Conservation (phyloP, 176 grass and related monocot genomes). For the Oryza longistaminata region DNA sequence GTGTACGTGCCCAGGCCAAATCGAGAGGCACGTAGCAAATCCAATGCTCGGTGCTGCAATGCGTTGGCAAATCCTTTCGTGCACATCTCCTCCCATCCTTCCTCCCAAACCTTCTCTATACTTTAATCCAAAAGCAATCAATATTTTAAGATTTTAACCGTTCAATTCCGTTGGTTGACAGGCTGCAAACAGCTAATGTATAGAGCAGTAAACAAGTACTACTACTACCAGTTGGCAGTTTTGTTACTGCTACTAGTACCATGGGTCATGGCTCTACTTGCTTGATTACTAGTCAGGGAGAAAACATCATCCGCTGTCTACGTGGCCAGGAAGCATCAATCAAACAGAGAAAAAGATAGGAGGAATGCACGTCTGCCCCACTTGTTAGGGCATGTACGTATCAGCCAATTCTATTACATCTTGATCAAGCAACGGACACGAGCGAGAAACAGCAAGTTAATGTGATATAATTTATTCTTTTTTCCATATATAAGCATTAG, state of each 20-base stretch:
- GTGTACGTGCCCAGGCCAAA: slow-evolving; percentile 10
- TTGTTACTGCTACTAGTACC: not conserved
- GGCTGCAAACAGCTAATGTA: slow-evolving; percentile 8
- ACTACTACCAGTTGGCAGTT: slow-evolving; percentile 27
- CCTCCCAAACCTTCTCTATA: not conserved
- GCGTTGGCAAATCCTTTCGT: slow-evolving; percentile 37
- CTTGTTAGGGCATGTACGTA: slow-evolving; percentile 26
- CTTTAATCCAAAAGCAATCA: not conserved
- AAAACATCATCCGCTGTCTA: slow-evolving; percentile 21
- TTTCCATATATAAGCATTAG: slow-evolving; percentile 55
- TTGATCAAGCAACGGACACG: not conserved
- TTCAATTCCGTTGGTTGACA: not conserved
- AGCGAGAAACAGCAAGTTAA: not conserved
- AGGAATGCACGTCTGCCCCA: slow-evolving; percentile 34
- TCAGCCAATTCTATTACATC: slow-evolving; percentile 7
- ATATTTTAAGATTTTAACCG: slow-evolving; percentile 17
- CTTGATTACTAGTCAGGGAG: not conserved
- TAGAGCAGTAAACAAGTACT: not conserved
- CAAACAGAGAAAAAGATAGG: slow-evolving; percentile 33
- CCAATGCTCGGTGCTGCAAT: slow-evolving; percentile 1
- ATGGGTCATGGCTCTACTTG: not conserved
- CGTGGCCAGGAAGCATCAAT: slow-evolving; percentile 45
- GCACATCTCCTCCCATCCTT: slow-evolving; percentile 5
- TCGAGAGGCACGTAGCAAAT: slow-evolving; percentile 11
- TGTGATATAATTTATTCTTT: slow-evolving; percentile 51